Evolutionary conservation across 1,139 yeast genomes (phyloP), one percentile per base, ranked within the genome.

Genomic region (Suhomyces wounanorum): DNA sequence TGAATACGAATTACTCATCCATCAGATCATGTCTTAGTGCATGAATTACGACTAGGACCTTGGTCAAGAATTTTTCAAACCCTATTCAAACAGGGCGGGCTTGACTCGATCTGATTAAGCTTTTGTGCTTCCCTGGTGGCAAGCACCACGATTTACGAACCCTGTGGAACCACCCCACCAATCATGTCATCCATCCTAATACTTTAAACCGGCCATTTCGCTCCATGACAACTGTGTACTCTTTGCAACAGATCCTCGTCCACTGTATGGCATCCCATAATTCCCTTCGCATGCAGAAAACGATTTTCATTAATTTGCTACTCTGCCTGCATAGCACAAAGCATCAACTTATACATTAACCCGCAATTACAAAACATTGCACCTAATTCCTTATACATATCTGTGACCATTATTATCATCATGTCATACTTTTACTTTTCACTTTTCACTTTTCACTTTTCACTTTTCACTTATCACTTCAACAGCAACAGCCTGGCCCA

Each of bases 81-180:
- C 36, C 11, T 11, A 13, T 2, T 11, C 2, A n/a, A 8, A 4
- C 9, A 17, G 7, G 36, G 17, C 17, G 36, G n/a, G 10, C 16
- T 21, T 9, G 25, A 21, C 25, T 21, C 28, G 11, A n/a, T 16
- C 14, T 21, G 14, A 38, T 21, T 39, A 39, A 39, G 42, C 42
- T 39, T 39, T 39, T 39, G 42, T 39, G 42, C 42, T 25, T 39
- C 42, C 42, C 42, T 39, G 33, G 42, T 23, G 42, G 42, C 31
- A 23, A 39, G 31, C 42, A 39, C 33, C 17, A 39, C 42, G 42
- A 39, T 39, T 39, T 39, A 39, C 42, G 42, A 39, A 21, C 40
- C 40, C 40, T 37, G 21, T 21, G 30, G 40, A 38, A 31, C 11
- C 16, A 13, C 16, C 36, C 36, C 36, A 33, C 9, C 13, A 28